Percentiles rank a stretch among this genome's conserved stretches.
Evolutionary conservation across 2,329 filamentous ascomycete genomes (phyloP).

Genomic region (Boeremia lycopersici): DNA sequence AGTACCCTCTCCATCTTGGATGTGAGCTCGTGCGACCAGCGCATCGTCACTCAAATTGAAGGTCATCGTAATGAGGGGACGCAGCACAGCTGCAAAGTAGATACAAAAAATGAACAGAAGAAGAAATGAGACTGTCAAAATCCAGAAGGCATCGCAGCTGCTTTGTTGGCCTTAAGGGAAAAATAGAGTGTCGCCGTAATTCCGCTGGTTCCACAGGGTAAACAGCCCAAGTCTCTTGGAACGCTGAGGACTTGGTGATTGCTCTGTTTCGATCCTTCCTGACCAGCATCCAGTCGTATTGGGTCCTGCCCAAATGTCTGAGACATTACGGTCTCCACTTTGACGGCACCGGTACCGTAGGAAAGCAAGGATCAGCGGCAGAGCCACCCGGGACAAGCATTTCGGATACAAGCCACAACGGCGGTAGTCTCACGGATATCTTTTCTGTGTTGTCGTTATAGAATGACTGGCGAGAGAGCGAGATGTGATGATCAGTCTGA

Average conservation of each 20-base stretch:
- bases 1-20: background rate
- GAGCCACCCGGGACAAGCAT: conserved; percentile 1
- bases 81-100: conserved; percentile 15
- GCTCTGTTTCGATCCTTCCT: conserved; percentile 5
- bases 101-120: conserved; percentile 1
- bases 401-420: background rate
- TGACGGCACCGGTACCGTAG: background rate
- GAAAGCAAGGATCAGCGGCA: background rate
- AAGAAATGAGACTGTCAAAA: background rate
- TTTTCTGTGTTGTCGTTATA: background rate
- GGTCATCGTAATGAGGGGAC: conserved; percentile 11
- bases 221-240: conserved; percentile 1
- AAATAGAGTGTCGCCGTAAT: background rate
- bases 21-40: conserved; percentile 13
- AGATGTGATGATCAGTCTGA: background rate
- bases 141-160: background rate
- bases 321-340: conserved; percentile 10
- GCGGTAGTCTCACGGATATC: background rate
- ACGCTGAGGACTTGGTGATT: background rate
- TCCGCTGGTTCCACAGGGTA: conserved; percentile 7
- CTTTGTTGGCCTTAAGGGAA: background rate
- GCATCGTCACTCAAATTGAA: conserved; percentile 1
- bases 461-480: background rate
- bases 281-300: conserved; percentile 6
- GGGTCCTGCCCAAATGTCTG: conserved; percentile 4